Evolutionary conservation across 345 rosid genomes (phyloP), one percentile per base, ranked within the genome.

Genomic region (Sisymbrium irio): DNA sequence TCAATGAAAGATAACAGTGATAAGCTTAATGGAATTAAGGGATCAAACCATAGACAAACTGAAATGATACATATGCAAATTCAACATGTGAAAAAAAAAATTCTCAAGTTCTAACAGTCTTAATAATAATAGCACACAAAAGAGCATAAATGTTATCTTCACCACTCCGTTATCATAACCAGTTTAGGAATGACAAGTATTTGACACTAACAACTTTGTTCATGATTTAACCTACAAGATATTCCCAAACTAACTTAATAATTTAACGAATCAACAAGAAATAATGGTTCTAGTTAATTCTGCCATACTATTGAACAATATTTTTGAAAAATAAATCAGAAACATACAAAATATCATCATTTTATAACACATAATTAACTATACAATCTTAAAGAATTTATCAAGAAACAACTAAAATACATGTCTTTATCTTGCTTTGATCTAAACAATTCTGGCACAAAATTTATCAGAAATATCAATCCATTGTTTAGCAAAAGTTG

Each of bases 271-370:
- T 22, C 25, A 1, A 1, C 47, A 6, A 2, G 86, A 86, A 72
- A 86, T 84, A 5, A 53, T 27, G 35, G 17, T 53, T 6, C 1
- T 25, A 5, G 5, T n/a, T 15, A 51, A n/a, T n/a, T n/a, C n/a
- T 6, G 2, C 33, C 33, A 51, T 25, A n/a, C 15, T 25, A 6
- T 6, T 33, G 0, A 6, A 53, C 18, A 27, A 27, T 14, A 3
- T 53, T 27, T 22, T 22, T 22, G 14, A 27, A 53, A 9, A 53
- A 53, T 0, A 25, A 5, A 0, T 63, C 10, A 49, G 3, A 14
- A 49, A 19, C 55, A 49, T 49, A 13, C 1, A 12, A 20, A 19
- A 7, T 22, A 20, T 53, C 35, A 3, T 53, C 6, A 0, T 53
- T 27, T 53, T 53, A 13, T 53, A 9, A 6, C 17, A 27, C 0